Evolutionary conservation across 495 filamentous ascomycete genomes (phyloP), one percentile per base, ranked within the genome.

Genomic region (Bacidia gigantensis): DNA sequence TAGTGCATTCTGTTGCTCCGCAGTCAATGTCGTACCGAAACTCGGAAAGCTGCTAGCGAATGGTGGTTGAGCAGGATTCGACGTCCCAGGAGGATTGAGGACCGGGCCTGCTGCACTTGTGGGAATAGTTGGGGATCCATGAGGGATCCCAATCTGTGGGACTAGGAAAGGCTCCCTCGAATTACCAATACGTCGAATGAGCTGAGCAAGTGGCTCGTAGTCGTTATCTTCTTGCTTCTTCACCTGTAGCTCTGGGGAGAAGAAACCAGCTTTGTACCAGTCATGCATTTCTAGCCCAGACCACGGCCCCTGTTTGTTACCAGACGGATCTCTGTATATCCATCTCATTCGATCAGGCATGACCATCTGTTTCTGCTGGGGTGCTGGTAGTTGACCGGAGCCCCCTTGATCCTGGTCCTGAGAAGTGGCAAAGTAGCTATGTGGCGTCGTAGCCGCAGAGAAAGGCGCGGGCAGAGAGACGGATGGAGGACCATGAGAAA

Each of bases 271-370:
- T 67, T 96, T 95, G 69, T 95, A 98, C 92, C 92, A 98, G 60
- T 98, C 92, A 60, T 98, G 89, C 92, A 98, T 98, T 65, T 97
- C 92, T 45, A 98, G 72, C 2, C 92, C 92, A 38, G 86, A 93
- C 72, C 88, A 98, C 3, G 92, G 92, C 0, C 92, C 92, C 66
- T 97, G 92, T 29, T 85, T 82, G 43, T 83, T 81, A 39, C 90
- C 89, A 64, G 90, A 84, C 2, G 93, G 92, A 65, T 98, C 92
- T 26, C 89, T 81, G 61, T 98, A 98, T 25, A 95, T 90, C 92
- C 92, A 98, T 57, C 89, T 78, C 84, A 98, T 98, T 18, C 94
- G 77, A 65, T 98, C 92, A 17, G 92, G 92, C 92, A 98, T 97
- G n/a, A 98, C 90, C 86, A 97, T 95, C 20, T 81, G 84, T 10